Base-by-base conservation (phyloP, 2,329 filamentous ascomycete genomes). In the Fusarium poae region DNA sequence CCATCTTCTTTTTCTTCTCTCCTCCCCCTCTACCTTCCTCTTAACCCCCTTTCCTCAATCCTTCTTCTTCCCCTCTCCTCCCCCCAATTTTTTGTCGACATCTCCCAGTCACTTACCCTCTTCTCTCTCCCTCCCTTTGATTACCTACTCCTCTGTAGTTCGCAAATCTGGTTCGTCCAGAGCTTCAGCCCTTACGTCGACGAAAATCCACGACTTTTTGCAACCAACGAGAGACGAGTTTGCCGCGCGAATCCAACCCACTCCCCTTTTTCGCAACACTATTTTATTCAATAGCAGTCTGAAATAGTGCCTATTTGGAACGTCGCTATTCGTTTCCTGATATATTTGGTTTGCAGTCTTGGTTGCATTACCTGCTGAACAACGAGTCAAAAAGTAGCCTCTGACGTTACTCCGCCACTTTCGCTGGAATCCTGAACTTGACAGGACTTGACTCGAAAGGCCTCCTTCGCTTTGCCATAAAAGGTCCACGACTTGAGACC, bases 351-450 rank as follows among this genome's bases (percentile, higher is more conserved):
- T 21, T 29, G 43, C 52, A 42, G 50, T 55, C 53, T 61, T 69
- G 57, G 53, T 25, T 39, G 20, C 57, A 23, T 39, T 51, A 61
- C 54, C 54, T 58, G 59, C 59, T 46, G 30, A 57, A 46, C n/a
- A 35, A 45, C 60, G 39, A 65, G 53, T 46, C 56, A 53, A 62
- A 45, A 59, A 62, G 59, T 67, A 46, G 66, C 71, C 65, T 72
- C 53, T 69, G 65, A 71, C 57, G 57, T 54, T 71, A 32, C 71
- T 72, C 60, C 64, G 69, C 67, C 71, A 73, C 67, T 58, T 56
- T 58, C 51, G 48, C 42, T 57, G 51, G 56, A 53, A 42, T 27
- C 23, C 43, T 50, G 48, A 16, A 50, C 23, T 15, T 37, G 20
- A 27, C 48, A 35, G 32, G 48, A 39, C 32, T 50, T 50, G 48